phyloP scores from a whole-genome alignment of 1,139 yeast species.

The Martiniozyma asiatica region DNA sequence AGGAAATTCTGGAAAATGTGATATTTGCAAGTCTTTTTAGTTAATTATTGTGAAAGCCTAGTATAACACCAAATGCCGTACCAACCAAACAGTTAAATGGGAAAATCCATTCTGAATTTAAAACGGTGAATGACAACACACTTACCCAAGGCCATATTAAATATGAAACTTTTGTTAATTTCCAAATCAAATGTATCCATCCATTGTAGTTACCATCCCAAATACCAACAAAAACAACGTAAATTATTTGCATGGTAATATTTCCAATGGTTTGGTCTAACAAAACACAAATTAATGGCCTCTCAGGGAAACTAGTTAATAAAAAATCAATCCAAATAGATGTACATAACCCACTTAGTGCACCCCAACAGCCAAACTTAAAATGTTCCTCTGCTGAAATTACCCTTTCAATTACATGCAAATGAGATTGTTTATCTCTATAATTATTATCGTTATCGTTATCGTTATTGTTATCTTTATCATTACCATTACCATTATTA shows the following conservation, averaged over 20 bases:
- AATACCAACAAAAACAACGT: slow-evolving; percentile 34
- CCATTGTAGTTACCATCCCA: slow-evolving; percentile 37
- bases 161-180: slow-evolving; percentile 40
- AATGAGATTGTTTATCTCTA: not conserved
- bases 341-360: slow-evolving; percentile 43
- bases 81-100: slow-evolving; percentile 48
- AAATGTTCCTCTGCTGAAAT: too few relatives aligned
- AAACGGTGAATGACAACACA: slow-evolving; percentile 33
- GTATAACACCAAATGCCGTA: slow-evolving; percentile 43
- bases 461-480: too few relatives aligned
- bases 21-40: too few relatives aligned
- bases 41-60: too few relatives aligned
- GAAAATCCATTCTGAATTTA: slow-evolving; percentile 34
- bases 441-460: not conserved
- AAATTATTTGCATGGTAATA: slow-evolving; percentile 40
- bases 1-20: too few relatives aligned
- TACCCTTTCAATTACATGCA: slow-evolving; percentile 2
- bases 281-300: slow-evolving; percentile 28
- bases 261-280: slow-evolving; percentile 47
- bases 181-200: slow-evolving; percentile 24
- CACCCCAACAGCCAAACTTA: slow-evolving; percentile 53
- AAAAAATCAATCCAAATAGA: slow-evolving; percentile 46
- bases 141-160: slow-evolving; percentile 52
- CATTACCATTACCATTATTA: too few relatives aligned
- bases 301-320: slow-evolving; percentile 25